Base-by-base conservation (phyloP, 1,139 yeast genomes). In the Sporopachydermia cereana region DNA sequence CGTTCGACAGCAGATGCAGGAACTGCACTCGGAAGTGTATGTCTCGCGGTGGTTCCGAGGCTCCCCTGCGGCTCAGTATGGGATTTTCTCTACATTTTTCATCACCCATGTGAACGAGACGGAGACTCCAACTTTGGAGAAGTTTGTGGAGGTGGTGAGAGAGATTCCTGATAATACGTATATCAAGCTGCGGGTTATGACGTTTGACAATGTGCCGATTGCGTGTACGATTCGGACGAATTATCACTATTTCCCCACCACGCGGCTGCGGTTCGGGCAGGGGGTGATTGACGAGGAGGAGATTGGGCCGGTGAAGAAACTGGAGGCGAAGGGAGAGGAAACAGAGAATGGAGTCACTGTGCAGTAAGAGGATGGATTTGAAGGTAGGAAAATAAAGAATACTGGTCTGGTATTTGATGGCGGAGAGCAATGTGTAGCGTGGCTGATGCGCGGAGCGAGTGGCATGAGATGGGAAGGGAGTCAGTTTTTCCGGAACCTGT, bases 201-300 rank as follows among this genome's bases (percentile, higher is more conserved):
- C 94, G 0, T 85, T 83, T 61, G 96, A 88, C 54, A 81, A 81
- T 50, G 78, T 85, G 22, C 95, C 95, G 14, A 75, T 79, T 54
- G 95, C 96, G 2, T 79, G 83, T 46, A 81, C 95, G 1, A 64
- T 88, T 56, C 86, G 86, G 62, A 85, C 95, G 1, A 85, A 85
- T 59, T 84, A 85, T 56, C 96, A 88, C 59, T 89, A 88, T 59
- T 88, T 84, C 71, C 94, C 95, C 41, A 86, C 95, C 0, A 34
- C 20, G 20, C 18, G 39, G 22, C 18, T 34, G 39, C 9, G n/a
- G 22, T 34, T 34, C 22, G n/a, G 39, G 9, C 22, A 34, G 17
- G 39, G n/a, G 5, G 17, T 34, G 39, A 34, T 34, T 7, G 22
- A 34, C 9, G 39, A 34, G 17, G 39, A 34, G 39, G 39, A 34